Percentiles rank a stretch among this genome's conserved stretches.
Evolutionary conservation across 345 rosid genomes (phyloP).

Genomic region (Laguncularia racemosa): DNA sequence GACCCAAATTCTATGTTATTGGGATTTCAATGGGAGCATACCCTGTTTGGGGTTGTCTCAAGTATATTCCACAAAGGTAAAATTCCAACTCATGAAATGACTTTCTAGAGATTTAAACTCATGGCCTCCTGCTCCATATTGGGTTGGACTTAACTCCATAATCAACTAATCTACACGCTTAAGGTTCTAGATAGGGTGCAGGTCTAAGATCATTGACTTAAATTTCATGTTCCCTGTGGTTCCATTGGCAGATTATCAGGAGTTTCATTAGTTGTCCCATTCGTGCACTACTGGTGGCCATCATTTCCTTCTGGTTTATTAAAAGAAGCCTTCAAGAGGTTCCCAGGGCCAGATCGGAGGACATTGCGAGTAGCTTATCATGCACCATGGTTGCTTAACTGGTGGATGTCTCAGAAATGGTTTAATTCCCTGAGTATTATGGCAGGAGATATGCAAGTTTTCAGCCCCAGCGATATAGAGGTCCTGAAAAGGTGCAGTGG

Average conservation of each 20-base stretch:
- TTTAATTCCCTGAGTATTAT: slow-evolving; percentile 46
- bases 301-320: slow-evolving; percentile 44
- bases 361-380: slow-evolving; percentile 55
- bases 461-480: slow-evolving; percentile 38
- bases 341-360: slow-evolving; percentile 43
- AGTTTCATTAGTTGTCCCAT: slow-evolving; percentile 62
- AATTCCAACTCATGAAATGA: slow-evolving; percentile 3
- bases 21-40: slow-evolving; percentile 84
- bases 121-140: too few species aligned
- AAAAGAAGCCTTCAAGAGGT: slow-evolving; percentile 23
- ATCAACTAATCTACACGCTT: background rate
- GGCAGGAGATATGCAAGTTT: slow-evolving; percentile 32
- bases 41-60: slow-evolving; percentile 64
- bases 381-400: slow-evolving; percentile 67
- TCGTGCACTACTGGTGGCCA: slow-evolving; percentile 90
- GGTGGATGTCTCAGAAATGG: slow-evolving; percentile 90
- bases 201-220: background rate
- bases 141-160: background rate
- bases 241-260: slow-evolving; percentile 47
- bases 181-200: background rate
- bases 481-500: slow-evolving; percentile 25
- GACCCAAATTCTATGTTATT: slow-evolving; percentile 60
- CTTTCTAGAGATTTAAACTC: too few species aligned
- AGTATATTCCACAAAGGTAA: slow-evolving; percentile 73
- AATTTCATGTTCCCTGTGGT: background rate